A percentile compares a stretch with the other conserved stretches of the same genome.
Conservation (phyloP, 2,329 filamentous ascomycete genomes). For the Xylariales sp. region DNA sequence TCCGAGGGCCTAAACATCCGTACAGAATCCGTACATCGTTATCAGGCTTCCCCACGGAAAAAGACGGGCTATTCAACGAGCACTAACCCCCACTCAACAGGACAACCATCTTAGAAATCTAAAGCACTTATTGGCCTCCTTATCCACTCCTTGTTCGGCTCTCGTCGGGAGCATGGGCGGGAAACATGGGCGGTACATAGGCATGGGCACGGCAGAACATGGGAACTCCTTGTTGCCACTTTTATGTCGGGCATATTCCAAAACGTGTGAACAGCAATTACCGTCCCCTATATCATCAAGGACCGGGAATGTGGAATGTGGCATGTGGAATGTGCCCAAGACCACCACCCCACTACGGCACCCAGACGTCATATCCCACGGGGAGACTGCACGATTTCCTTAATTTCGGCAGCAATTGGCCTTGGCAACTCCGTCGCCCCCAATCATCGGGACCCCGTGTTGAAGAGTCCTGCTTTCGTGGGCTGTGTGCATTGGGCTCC, state of each 20-base stretch:
- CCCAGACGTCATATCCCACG: conserved; percentile 6
- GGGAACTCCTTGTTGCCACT: conserved; percentile 14
- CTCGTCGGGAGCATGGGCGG: neutral
- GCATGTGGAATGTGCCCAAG: conserved; percentile 1
- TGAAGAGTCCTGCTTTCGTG: conserved; percentile 5
- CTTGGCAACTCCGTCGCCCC: conserved; percentile 9
- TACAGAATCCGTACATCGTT: neutral
- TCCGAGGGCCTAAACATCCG: neutral
- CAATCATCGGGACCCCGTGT: conserved; percentile 19
- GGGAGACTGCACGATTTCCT: neutral
- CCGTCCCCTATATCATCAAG: neutral
- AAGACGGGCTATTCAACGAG: neutral
- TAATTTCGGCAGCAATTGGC: conserved; percentile 4
- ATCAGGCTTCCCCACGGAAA: neutral
- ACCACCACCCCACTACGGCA: neutral
- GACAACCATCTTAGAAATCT: conserved; percentile 3
- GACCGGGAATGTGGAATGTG: neutral
- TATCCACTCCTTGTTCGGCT: no score
- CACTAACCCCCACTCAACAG: neutral
- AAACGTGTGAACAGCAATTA: conserved; percentile 6
- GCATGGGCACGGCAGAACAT: neutral
- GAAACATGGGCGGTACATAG: no score
- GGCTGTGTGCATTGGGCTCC: neutral
- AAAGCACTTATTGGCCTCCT: neutral
- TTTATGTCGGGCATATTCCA: conserved; percentile 11